Evolutionary conservation across 805 yeast genomes (phyloP).

Genomic region (Candida methanosorbosa): DNA sequence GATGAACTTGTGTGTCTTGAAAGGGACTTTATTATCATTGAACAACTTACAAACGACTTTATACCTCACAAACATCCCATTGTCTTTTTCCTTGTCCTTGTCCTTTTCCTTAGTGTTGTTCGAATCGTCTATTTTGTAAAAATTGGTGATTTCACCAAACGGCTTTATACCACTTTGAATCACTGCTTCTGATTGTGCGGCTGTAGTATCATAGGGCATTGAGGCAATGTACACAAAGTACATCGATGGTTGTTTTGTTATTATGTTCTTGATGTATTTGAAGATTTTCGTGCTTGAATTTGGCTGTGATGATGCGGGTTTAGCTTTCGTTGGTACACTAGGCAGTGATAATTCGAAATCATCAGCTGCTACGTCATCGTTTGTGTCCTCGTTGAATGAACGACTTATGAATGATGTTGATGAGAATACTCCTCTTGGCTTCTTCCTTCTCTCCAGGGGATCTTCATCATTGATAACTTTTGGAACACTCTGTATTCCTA

Average conservation of each 20-base stretch:
- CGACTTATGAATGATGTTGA: conserved; percentile 1
- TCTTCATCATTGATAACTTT: too few species aligned
- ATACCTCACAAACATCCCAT: conserved; percentile 18
- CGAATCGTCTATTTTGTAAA: conserved; percentile 13
- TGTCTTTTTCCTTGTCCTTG: conserved; percentile 15
- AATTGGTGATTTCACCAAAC: conserved; percentile 16
- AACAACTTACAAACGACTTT: conserved; percentile 16
- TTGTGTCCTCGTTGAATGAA: conserved; percentile 3
- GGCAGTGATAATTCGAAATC: not conserved
- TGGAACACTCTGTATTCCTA: too few species aligned
- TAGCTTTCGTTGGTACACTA: not conserved
- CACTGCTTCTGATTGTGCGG: conserved; percentile 13
- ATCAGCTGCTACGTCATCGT: too few species aligned
- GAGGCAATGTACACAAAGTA: conserved; percentile 20
- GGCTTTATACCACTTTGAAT: conserved; percentile 17
- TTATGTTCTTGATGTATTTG: conserved; percentile 17
- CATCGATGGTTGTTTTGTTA: conserved; percentile 16
- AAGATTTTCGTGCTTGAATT: conserved; percentile 8
- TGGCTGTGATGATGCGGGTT: not conserved
- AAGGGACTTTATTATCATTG: conserved; percentile 18
- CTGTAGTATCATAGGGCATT: conserved; percentile 19
- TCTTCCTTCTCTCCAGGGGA: not conserved
- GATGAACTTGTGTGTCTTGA: conserved; percentile 18
- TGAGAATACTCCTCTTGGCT: conserved; percentile 3
- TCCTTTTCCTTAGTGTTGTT: conserved; percentile 10